phyloP scores from a whole-genome alignment of 208 protist species.

The Phytomonas sp. region DNA sequence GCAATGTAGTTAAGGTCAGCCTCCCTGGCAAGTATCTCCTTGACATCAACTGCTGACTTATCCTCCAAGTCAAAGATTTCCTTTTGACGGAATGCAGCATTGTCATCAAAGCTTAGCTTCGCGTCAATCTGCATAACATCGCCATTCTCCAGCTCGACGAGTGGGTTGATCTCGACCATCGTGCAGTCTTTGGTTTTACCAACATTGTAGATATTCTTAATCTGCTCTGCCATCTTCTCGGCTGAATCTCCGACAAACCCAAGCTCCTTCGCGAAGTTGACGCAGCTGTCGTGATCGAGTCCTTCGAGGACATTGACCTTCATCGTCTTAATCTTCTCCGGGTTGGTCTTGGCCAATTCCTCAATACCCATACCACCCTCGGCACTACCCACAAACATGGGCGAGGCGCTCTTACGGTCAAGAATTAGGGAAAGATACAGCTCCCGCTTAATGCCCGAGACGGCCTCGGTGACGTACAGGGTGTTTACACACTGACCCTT shows the following conservation, averaged over 20 bases:
- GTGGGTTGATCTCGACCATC: constrained; percentile 98
- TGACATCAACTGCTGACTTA: constrained; percentile 88
- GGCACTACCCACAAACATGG: constrained; percentile 90
- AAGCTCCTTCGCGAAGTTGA: constrained; percentile 82
- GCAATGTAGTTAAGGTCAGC: constrained; percentile 99
- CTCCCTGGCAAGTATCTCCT: constrained; percentile 95
- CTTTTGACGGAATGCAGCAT: constrained; percentile 96
- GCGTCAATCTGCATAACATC: constrained; percentile 96
- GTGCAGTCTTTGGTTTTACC: constrained; percentile 95
- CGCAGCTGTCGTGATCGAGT: constrained; percentile 75
- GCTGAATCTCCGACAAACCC: constrained; percentile 81
- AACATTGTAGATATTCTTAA: constrained; percentile 96
- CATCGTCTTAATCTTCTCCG: constrained; percentile 95
- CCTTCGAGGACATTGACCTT: constrained; percentile 91
- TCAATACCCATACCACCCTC: constrained; percentile 98
- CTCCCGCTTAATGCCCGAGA: constrained; percentile 91
- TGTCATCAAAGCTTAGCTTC: constrained; percentile 99
- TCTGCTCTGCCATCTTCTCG: constrained; percentile 86
- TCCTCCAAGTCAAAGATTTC: constrained; percentile 95
- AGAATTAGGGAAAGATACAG: constrained; percentile 99
- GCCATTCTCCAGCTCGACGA: constrained; percentile 94
- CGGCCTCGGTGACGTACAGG: constrained; percentile 88
- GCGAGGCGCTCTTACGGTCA: constrained; percentile 89
- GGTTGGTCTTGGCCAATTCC: constrained; percentile 92
- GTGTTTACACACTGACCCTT: constrained; percentile 90